Evolutionary conservation across 805 yeast species (phyloP), one percentile per base, ranked within the genome.

Genomic region (Huiozyma sinensis): DNA sequence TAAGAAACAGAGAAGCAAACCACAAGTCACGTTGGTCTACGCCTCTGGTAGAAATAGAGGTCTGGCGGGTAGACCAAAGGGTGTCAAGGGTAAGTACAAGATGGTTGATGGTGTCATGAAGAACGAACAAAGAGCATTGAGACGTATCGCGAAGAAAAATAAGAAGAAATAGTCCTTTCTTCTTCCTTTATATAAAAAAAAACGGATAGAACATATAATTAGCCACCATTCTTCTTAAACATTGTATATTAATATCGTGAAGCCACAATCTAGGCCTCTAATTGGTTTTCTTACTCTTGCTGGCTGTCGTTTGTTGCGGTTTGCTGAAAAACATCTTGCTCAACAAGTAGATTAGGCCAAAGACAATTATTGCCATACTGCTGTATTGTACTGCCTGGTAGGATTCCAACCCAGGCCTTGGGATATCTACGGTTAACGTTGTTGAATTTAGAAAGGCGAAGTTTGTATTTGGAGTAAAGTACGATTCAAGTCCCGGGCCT

Each of bases 31-130:
- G 1, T 75, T 87, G 48, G 95, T 92, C 48, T 88, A 79, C 53
- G 97, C 99, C 7, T 68, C 71, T 41, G 97, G 97, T 57, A 63
- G 70, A 33, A 89, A 92, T 66, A 83, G 71, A 63, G 95, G 95
- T 47, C 68, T 89, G 42, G 71, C 84, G 53, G 98, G 98, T 44
- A 83, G 99, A 70, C 99, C 99, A 36, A 83, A 78, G 68, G 99
- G 98, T 64, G 79, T 92, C 54, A 87, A 81, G 65, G 99, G 99
- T 68, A 88, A 86, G 64, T 92, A 92, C 71, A 92, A 86, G 81
- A 92, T 92, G 98, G 97, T 92, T 55, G 99, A 92, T 67, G 97
- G 97, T 72, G 85, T 81, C 17, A 72, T 87, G 83, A 92, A 92
- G 84, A 92, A 92, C 65, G 99, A 92, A 68, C 89, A 83, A 73